Evolutionary conservation across 495 filamentous ascomycete species (phyloP), one percentile per base, ranked within the genome.

Genomic region (Podospora anserina): DNA sequence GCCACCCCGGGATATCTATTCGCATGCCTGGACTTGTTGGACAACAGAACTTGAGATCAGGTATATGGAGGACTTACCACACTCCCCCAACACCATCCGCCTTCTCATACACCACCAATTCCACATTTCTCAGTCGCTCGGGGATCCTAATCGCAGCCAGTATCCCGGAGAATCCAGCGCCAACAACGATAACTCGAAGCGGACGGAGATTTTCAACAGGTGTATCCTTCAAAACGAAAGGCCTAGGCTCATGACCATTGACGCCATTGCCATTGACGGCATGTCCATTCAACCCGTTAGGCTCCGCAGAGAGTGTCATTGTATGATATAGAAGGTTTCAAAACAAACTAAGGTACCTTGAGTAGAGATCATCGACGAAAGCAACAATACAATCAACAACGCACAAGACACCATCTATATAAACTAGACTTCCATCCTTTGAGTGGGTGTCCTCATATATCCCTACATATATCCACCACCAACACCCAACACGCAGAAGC

Each of bases 101-200:
- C 68, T 80, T 81, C 66, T 83, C 81, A 65, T 83, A 83, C 20
- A 82, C 80, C 4, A 69, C 70, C 26, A 83, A 61, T 30, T 82
- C 80, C 15, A 82, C 64, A 61, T 82, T 82, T 49, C 79, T 72
- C 27, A 83, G 65, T 62, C 74, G 74, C 63, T 83, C 79, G 6
- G 81, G 78, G 66, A 83, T 81, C 39, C 81, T 69, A 64, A 82
- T 79, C 27, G 79, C 81, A 3, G 76, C 65, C n/a, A 74, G 77
- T 27, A 86, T 85, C 1, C 84, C 84, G 2, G 81, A 83, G 64
- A 78, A 83, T 7, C 83, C 83, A 39, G 83, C 82, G 6, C 83
- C 83, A 55, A 86, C 77, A 1, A 83, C 78, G 9, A 82, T 70
- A 19, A 85, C 83, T 64, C 79, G 81, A 26, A 86, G 68, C 5